Base-by-base conservation (phyloP, 176 grass and related monocot species). In the Cenchrus purpureus region DNA sequence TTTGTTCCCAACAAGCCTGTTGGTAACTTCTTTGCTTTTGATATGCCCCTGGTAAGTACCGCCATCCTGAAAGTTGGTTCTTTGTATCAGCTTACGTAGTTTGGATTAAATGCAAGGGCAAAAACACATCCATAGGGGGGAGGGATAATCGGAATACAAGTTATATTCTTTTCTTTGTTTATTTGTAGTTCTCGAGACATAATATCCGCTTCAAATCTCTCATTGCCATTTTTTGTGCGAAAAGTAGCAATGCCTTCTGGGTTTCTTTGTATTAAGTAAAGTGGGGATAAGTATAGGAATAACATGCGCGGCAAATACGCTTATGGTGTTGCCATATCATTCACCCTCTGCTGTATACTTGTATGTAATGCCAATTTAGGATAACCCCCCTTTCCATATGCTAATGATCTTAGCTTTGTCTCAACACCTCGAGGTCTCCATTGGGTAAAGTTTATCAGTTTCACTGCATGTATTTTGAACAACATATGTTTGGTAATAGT, bases 1-100 rank as follows among this genome's bases (percentile, higher is more conserved):
- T 99, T 99, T 82, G 97, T 99, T 84, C 88, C 97, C 4, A 86
- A 64, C 71, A 91, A 94, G 88, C 88, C 91, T 72, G 91, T 96
- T 66, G 97, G 91, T 9, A 92, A 89, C 79, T 96, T 96, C 87
- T 87, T 91, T 65, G 93, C 97, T 84, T 99, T 94, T 61, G 93
- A 99, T 77, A 84, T 99, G 84, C 97, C 97, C 48, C 81, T 99
- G 91, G 97, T 99, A 87, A 67, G 97, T 71, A 25, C 59, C 62
- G 40, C 22, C n/a, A 52, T 15, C 42, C 44, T 71, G 71, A 71
- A 71, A 51, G 5, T 58, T 74, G 19, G 14, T 42, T 55, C 48
- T 81, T 14, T 0, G 8, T 53, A 12, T 49, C 5, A 43, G 16
- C 28, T 74, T 68, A 14, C 51, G 4, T 34, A 53, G 29, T 42